Base-by-base conservation (phyloP, 352 stramenopile species). In the Phytophthora quininea region DNA sequence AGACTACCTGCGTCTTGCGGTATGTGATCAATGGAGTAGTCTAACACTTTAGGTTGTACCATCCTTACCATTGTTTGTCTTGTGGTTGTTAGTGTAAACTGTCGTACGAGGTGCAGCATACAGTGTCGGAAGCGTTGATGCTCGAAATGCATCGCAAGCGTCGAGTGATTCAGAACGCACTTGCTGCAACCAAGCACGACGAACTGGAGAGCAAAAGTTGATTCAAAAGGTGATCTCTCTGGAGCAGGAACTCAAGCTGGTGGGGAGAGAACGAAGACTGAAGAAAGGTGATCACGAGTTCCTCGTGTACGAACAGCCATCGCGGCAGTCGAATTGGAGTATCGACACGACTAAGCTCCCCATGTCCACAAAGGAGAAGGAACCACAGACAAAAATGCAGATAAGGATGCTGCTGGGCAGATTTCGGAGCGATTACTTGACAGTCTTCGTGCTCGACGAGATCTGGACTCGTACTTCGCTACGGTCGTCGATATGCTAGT, bases 101-200 rank as follows among this genome's bases (percentile, higher is more conserved):
- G 14, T 70, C 59, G n/a, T 82, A 83, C 48, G 64, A 74, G 7
- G 58, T 89, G 24, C 80, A 84, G 66, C 60, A 68, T 45, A 66
- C 83, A 11, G 65, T 78, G 1, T 62, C 64, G 24, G 71, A 77
- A 8, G 60, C 76, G n/a, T 65, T 92, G 27, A 57, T 88, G 32
- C 59, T 80, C 11, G 81, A 92, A 50, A 90, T 90, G 76, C 84
- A 92, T 71, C 86, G 80, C 57, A 92, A 90, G 62, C 80, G 81
- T 14, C 69, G 81, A 24, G 67, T 88, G 31, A 89, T 92, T 43
- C 77, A 92, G 51, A 76, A 73, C 54, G 61, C 78, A 14, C 67
- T 88, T 48, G 53, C 69, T 8, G 76, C 83, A 55, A 92, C 78
- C 9, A 84, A 81, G 64, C 71, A 76, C 30, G 33, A 88, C 7